Percentiles rank a stretch among this genome's conserved stretches.
phyloP scores from a whole-genome alignment of 2,329 filamentous ascomycete genomes.

The Verticillium isaacii region DNA sequence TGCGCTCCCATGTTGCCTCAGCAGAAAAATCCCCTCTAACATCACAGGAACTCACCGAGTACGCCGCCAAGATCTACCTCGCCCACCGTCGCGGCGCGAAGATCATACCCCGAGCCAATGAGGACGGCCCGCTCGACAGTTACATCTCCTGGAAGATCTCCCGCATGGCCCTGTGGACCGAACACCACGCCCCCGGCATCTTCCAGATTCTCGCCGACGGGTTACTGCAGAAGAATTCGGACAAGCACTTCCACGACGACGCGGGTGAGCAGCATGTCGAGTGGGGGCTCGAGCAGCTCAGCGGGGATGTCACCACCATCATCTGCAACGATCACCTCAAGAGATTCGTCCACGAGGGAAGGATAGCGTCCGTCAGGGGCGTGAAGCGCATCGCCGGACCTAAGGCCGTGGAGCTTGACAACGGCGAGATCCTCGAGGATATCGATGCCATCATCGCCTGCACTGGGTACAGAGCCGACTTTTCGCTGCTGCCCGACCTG shows the following conservation, averaged over 20 bases:
- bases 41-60: slow-evolving; percentile 11
- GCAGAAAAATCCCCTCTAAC: neutral
- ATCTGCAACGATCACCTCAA: slow-evolving; percentile 3
- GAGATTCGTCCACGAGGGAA: slow-evolving; percentile 1
- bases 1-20: neutral
- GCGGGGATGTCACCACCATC: neutral
- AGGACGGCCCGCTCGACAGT: slow-evolving; percentile 15
- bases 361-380: neutral
- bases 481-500: slow-evolving; percentile 18
- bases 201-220: slow-evolving; percentile 11
- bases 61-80: slow-evolving; percentile 16
- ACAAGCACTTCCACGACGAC: neutral
- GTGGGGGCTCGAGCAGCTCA: slow-evolving; percentile 2
- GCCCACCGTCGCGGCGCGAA: slow-evolving; percentile 17
- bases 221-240: slow-evolving; percentile 5
- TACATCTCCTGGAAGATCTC: slow-evolving; percentile 15
- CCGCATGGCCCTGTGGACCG: slow-evolving; percentile 12
- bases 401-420: slow-evolving; percentile 20
- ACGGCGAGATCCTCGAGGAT: slow-evolving; percentile 19
- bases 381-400: slow-evolving; percentile 16
- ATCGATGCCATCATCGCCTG: slow-evolving; percentile 27
- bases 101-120: slow-evolving; percentile 14
- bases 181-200: slow-evolving; percentile 10
- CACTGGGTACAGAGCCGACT: slow-evolving; percentile 28
- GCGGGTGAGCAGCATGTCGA: neutral